A percentile compares a stretch with the other conserved stretches of the same genome.
Conservation (phyloP, 1,284 basidiomycete genomes). For the Psilocybe mexicana region DNA sequence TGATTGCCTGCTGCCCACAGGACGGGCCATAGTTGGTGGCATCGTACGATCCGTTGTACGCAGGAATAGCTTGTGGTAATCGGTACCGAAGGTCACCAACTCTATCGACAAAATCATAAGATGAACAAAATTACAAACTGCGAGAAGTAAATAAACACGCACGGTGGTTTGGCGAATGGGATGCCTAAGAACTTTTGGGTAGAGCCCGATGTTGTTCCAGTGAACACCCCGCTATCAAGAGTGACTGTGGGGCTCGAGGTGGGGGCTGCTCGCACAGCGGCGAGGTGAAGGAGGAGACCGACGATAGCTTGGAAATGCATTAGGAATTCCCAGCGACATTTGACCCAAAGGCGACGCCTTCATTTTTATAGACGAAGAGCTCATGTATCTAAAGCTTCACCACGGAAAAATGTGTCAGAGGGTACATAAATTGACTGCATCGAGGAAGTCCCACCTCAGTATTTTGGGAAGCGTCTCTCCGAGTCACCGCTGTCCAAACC, state of each 20-base stretch:
- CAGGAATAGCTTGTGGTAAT: slow-evolving; percentile 39
- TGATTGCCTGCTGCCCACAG: slow-evolving; percentile 47
- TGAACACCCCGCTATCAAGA: slow-evolving; percentile 21
- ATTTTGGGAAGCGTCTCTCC: neutral
- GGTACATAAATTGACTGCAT: neutral
- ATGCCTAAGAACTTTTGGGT: slow-evolving; percentile 36
- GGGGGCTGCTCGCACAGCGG: neutral
- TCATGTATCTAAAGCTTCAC: neutral
- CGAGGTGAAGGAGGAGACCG: neutral
- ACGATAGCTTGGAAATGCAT: slow-evolving; percentile 2
- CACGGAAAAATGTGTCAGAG: neutral
- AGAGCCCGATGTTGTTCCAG: slow-evolving; percentile 13
- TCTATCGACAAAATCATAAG: neutral
- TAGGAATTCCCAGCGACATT: neutral
- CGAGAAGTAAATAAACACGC: slow-evolving; percentile 11
- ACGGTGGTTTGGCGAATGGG: slow-evolving; percentile 44
- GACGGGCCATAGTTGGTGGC: slow-evolving; percentile 43
- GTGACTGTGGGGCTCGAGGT: slow-evolving; percentile 8
- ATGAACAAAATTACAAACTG: too few species aligned
- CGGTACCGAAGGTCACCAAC: slow-evolving; percentile 39
- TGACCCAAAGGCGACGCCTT: neutral
- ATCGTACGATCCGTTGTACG: slow-evolving; percentile 37
- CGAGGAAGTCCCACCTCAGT: neutral
- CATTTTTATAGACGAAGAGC: neutral
- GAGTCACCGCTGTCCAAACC: neutral